Conservation (phyloP, 345 rosid genomes). For the Geranium rotundifolium region DNA sequence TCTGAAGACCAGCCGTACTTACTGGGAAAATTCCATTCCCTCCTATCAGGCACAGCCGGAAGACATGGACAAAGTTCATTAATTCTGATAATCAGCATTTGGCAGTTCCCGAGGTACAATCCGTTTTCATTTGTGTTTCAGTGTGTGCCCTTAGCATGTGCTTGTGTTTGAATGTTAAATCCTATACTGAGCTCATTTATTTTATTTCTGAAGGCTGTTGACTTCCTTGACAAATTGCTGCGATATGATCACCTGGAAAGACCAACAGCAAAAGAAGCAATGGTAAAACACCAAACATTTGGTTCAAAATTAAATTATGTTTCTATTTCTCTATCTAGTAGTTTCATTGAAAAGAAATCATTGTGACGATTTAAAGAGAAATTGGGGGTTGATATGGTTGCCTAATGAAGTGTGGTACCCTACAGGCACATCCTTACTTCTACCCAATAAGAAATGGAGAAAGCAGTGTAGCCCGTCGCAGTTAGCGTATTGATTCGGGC, state of each 20-base stretch:
- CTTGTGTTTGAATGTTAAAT: too few relatives aligned
- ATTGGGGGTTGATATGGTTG: too few relatives aligned
- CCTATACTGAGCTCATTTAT: neutral
- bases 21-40: neutral
- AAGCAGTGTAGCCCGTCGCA: constrained; percentile 26
- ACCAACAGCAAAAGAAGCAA: constrained; percentile 53
- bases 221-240: constrained; percentile 90
- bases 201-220: constrained; percentile 52
- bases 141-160: too few relatives aligned
- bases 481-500: neutral
- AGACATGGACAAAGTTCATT: constrained; percentile 85
- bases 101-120: constrained; percentile 76
- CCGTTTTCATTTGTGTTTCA: neutral
- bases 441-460: constrained; percentile 78
- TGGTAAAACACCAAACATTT: too few relatives aligned
- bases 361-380: too few relatives aligned
- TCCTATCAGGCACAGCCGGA: constrained; percentile 62
- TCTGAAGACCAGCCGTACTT: neutral
- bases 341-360: too few relatives aligned
- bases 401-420: neutral
- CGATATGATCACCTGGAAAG: constrained; percentile 96
- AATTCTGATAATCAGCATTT: constrained; percentile 84
- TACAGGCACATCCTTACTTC: constrained; percentile 92
- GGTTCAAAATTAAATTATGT: too few relatives aligned
- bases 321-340: too few relatives aligned